These are phyloP conservation scores for Cryptococcus neoformans DNA, from an alignment of 1,284 basidiomycete genomes.

Conservation along the genomic window DNA sequence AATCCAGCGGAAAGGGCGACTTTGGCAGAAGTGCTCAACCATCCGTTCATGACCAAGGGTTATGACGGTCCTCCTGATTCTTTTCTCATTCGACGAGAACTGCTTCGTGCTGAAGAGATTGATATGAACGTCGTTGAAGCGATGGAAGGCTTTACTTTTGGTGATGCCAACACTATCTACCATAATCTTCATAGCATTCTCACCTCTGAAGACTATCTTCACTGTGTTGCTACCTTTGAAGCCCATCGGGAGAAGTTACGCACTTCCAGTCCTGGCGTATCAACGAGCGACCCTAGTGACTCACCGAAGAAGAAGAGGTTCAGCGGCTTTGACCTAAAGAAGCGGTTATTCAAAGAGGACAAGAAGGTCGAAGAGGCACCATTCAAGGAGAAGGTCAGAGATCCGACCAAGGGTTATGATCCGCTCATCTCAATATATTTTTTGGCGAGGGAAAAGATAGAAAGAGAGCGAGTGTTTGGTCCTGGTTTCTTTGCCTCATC, in stretches of 20 bases:
- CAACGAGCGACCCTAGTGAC: slow-evolving; percentile 25
- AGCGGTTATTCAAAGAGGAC: slow-evolving; percentile 74
- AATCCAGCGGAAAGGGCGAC: slow-evolving; percentile 82
- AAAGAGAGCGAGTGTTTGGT: slow-evolving; percentile 89
- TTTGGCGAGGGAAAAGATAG: slow-evolving; percentile 90
- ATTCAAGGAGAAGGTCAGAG: slow-evolving; percentile 50
- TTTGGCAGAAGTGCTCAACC: slow-evolving; percentile 79
- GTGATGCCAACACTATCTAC: slow-evolving; percentile 80
- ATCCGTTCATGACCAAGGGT: slow-evolving; percentile 94
- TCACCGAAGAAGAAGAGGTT: slow-evolving; percentile 59
- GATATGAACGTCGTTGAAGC: slow-evolving; percentile 80
- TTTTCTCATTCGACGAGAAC: slow-evolving; percentile 83
- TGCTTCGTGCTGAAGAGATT: slow-evolving; percentile 79
- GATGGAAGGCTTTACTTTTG: slow-evolving; percentile 98
- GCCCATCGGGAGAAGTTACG: slow-evolving; percentile 56
- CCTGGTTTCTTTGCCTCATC: slow-evolving; percentile 92
- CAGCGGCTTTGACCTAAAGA: slow-evolving; percentile 91
- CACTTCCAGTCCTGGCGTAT: slow-evolving; percentile 23
- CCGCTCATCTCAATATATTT: slow-evolving; percentile 96
- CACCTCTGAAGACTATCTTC: slow-evolving; percentile 71
- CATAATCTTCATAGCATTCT: slow-evolving; percentile 69
- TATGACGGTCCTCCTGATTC: slow-evolving; percentile 74
- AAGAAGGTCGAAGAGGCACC: slow-evolving; percentile 42
- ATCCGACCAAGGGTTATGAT: slow-evolving; percentile 91
- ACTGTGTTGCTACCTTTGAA: slow-evolving; percentile 74